These are phyloP conservation scores for Pseudovirgaria hyperparasitica DNA, from an alignment of 2,329 filamentous ascomycete genomes.

Conservation along the genomic window DNA sequence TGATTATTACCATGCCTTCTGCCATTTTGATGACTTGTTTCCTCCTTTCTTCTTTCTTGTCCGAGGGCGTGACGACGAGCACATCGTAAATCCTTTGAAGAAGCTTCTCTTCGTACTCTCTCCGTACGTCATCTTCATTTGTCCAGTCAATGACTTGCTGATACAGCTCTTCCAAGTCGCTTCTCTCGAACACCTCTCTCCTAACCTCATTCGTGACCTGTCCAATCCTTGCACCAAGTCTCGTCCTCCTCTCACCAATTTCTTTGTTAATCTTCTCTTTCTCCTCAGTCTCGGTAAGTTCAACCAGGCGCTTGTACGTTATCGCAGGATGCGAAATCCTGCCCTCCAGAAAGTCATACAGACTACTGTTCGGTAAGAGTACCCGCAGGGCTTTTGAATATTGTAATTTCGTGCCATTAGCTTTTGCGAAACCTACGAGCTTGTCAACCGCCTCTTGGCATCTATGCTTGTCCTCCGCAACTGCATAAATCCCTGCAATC, in stretches of 20 bases:
- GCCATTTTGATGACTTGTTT: constrained; percentile 64
- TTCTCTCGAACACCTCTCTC: constrained; percentile 64
- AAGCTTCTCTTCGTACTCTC: constrained; percentile 82
- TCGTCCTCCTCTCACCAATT: constrained; percentile 77
- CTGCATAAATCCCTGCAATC: constrained; percentile 62
- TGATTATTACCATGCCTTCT: constrained; percentile 90
- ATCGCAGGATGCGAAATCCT: constrained; percentile 65
- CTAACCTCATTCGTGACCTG: constrained; percentile 83
- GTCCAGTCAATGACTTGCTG: constrained; percentile 82
- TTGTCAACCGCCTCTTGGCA: constrained; percentile 61
- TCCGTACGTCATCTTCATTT: constrained; percentile 69
- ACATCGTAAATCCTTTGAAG: constrained; percentile 69
- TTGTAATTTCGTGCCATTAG: constrained; percentile 58
- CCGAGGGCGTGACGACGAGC: constrained; percentile 53
- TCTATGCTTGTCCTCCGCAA: constrained; percentile 46
- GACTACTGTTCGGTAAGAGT: constrained; percentile 63
- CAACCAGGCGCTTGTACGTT: constrained; percentile 71
- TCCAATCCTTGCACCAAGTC: constrained; percentile 70
- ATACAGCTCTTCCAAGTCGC: constrained; percentile 70
- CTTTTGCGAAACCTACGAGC: constrained; percentile 60
- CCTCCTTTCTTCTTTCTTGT: constrained; percentile 58
- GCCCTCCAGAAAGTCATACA: constrained; percentile 76
- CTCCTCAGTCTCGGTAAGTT: constrained; percentile 76
- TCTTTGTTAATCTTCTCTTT: constrained; percentile 80
- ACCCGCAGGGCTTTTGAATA: constrained; percentile 65